Evolutionary conservation across 208 protist species (phyloP).

Genomic region (Porcisia deanei): DNA sequence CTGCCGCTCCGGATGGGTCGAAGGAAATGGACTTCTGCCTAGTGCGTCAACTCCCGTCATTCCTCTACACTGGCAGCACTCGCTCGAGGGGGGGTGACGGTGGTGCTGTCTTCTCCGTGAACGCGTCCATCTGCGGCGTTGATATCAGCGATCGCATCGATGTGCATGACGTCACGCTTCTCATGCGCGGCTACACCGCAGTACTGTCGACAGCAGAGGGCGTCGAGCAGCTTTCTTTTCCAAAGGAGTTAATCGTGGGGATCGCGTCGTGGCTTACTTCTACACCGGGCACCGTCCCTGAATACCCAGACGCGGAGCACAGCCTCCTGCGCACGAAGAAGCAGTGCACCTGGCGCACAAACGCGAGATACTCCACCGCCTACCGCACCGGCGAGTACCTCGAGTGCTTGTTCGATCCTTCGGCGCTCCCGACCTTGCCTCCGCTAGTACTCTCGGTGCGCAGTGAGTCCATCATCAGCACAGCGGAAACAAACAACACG

Average conservation of each 20-base stretch:
- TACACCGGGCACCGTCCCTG: not conserved
- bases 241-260: slow-evolving; percentile 50
- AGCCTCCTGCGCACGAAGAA: slow-evolving; percentile 2
- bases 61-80: slow-evolving; percentile 2
- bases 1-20: not conserved
- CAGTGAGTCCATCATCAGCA: slow-evolving; percentile 29
- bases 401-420: slow-evolving; percentile 9
- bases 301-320: not conserved
- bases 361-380: slow-evolving; percentile 1
- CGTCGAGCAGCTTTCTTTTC: slow-evolving; percentile 40
- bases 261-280: slow-evolving; percentile 43
- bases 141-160: slow-evolving; percentile 47
- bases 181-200: slow-evolving; percentile 26
- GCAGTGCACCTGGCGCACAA: slow-evolving; percentile 25
- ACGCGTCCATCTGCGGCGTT: slow-evolving; percentile 39
- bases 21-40: slow-evolving; percentile 29
- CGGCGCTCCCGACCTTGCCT: slow-evolving; percentile 21
- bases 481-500: slow-evolving; percentile 12
- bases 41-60: slow-evolving; percentile 29
- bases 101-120: slow-evolving; percentile 38
- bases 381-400: slow-evolving; percentile 46
- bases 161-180: slow-evolving; percentile 17
- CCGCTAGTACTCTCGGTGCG: slow-evolving; percentile 38
- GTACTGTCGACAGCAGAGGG: slow-evolving; percentile 34
- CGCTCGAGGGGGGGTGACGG: slow-evolving; percentile 24